Evolutionary conservation across 345 rosid genomes (phyloP).

Genomic region (Firmiana major): DNA sequence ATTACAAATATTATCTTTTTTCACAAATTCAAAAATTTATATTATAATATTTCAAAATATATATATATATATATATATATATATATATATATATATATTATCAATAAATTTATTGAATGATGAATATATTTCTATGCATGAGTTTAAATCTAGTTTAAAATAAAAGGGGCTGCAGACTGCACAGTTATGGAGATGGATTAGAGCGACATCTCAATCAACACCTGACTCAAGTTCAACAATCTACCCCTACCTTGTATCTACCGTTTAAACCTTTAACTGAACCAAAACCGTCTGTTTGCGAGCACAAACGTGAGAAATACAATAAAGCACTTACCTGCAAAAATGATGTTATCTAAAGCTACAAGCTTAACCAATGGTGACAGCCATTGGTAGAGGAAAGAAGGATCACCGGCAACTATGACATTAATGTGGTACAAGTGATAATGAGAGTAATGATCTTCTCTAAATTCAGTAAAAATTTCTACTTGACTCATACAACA

Average conservation of each 20-base stretch:
- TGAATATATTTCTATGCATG: too few relatives aligned
- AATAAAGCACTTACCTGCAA: neutral
- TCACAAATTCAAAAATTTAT: too few relatives aligned
- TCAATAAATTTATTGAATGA: too few relatives aligned
- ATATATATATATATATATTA: too few relatives aligned
- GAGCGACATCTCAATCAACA: neutral
- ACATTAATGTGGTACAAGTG: neutral
- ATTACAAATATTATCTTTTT: too few relatives aligned
- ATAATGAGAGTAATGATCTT: constrained; percentile 5
- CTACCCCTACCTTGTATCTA: neutral
- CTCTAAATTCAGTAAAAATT: constrained; percentile 15
- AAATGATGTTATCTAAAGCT: neutral
- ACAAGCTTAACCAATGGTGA: neutral
- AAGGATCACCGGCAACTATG: neutral
- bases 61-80: too few relatives aligned
- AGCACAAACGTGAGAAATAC: neutral
- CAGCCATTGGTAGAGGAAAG: neutral
- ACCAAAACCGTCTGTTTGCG: neutral
- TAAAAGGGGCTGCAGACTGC: too few relatives aligned
- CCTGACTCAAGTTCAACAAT: neutral
- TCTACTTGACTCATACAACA: constrained; percentile 20
- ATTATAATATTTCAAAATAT: too few relatives aligned
- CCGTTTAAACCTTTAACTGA: too few relatives aligned
- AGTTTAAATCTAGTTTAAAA: too few relatives aligned
- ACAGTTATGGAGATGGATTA: too few relatives aligned